A percentile compares a stretch with the other conserved stretches of the same genome.
Evolutionary conservation across 179 eudicot species (phyloP).

Genomic region (Actinidia chinensis): DNA sequence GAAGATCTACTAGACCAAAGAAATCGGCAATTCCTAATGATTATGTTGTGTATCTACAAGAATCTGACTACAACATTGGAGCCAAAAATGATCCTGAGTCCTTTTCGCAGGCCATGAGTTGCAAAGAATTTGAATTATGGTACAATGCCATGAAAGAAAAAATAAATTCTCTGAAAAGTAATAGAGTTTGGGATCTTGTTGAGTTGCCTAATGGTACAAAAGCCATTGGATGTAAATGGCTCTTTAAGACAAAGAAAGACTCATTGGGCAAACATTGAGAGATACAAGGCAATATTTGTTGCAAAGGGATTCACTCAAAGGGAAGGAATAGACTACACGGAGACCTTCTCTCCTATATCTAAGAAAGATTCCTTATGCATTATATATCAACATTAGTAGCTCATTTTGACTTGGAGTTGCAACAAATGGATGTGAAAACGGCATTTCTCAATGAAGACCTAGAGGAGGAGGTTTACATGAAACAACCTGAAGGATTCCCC

Average conservation of each 20-base stretch:
- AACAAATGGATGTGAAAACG: not conserved
- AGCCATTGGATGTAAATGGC: not conserved
- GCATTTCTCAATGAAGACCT: not conserved
- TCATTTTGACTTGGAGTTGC: not conserved
- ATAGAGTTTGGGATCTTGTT: not conserved
- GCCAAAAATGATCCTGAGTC: not conserved
- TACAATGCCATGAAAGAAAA: not conserved
- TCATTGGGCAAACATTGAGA: not conserved
- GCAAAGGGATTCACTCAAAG: not conserved
- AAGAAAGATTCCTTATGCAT: not conserved
- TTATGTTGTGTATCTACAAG: not conserved
- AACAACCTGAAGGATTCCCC: not conserved
- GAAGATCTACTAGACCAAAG: not conserved
- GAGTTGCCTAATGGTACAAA: not conserved
- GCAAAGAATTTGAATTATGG: not conserved
- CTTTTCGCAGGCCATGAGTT: not conserved
- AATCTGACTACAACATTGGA: not conserved
- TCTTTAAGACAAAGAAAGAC: not conserved
- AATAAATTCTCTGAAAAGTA: not conserved
- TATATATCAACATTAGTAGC: not conserved
- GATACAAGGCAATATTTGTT: not conserved
- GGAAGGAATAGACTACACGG: not conserved
- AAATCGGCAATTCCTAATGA: not conserved
- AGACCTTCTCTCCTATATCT: not conserved
- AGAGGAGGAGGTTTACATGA: not conserved